Percentiles rank a stretch among this genome's conserved stretches.
phyloP scores from a whole-genome alignment of 371 early-diverging fungal genomes.

The Mortierella sp. region DNA sequence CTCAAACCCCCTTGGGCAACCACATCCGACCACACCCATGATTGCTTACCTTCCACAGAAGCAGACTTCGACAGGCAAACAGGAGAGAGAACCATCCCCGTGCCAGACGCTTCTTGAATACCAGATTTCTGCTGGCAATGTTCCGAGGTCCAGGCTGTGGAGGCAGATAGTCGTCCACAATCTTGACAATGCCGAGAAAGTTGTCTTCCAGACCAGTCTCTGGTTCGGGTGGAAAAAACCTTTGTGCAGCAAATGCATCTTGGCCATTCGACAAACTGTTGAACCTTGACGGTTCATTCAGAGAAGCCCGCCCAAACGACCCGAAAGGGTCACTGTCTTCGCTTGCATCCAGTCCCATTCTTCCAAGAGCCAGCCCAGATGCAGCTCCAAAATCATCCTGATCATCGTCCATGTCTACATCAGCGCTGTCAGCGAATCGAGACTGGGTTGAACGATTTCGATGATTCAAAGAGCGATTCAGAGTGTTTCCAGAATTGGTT shows the following conservation, averaged over 20 bases:
- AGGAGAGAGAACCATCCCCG: constrained; percentile 24
- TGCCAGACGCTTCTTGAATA: constrained; percentile 47
- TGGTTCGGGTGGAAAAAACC: constrained; percentile 44
- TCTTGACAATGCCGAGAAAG: constrained; percentile 53
- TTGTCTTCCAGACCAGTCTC: constrained; percentile 52
- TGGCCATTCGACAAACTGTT: constrained; percentile 9
- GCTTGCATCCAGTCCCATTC: neutral
- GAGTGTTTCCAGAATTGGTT: neutral
- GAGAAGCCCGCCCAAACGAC: constrained; percentile 7
- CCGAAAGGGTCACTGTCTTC: neutral
- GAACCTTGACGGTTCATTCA: neutral
- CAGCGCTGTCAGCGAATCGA: constrained; percentile 14
- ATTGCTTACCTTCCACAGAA: constrained; percentile 16
- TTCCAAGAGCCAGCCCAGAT: neutral
- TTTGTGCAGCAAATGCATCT: constrained; percentile 37
- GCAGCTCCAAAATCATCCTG: constrained; percentile 3
- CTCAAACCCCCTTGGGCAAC: too few relatives aligned
- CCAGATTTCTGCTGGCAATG: constrained; percentile 35
- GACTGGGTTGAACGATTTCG: constrained; percentile 8
- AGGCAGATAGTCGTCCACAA: constrained; percentile 48
- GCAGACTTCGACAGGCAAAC: constrained; percentile 17
- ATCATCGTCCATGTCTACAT: constrained; percentile 32
- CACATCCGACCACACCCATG: too few relatives aligned
- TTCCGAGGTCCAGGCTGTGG: constrained; percentile 25
- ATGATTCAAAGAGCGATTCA: neutral